Percentiles rank a stretch among this genome's conserved stretches.
These are phyloP conservation scores for Podospora sp. DNA, from an alignment of 495 filamentous ascomycete species.

Conservation along the genomic window DNA sequence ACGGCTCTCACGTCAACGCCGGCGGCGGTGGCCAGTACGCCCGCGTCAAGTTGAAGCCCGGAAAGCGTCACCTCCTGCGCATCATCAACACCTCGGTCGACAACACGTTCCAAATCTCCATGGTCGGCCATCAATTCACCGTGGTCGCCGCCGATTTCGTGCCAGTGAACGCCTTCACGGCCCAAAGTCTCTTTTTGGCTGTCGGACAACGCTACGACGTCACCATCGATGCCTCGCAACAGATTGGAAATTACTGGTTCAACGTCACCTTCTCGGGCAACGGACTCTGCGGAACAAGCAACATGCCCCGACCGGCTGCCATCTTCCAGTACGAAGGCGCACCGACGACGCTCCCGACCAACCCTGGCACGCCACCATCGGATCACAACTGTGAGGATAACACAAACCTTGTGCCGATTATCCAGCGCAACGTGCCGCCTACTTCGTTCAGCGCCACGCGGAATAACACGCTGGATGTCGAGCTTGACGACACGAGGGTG, in stretches of 20 bases:
- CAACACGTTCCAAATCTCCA: conserved; percentile 26
- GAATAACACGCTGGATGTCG: not conserved
- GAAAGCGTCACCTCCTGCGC: conserved; percentile 49
- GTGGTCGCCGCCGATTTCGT: conserved; percentile 47
- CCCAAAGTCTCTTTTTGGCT: conserved; percentile 46
- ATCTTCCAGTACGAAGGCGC: conserved; percentile 27
- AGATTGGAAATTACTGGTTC: conserved; percentile 16
- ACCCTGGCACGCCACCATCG: conserved; percentile 7
- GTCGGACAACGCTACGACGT: conserved; percentile 69
- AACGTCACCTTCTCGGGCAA: conserved; percentile 5
- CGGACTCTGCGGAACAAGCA: conserved; percentile 1
- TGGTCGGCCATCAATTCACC: conserved; percentile 49
- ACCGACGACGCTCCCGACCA: conserved; percentile 12
- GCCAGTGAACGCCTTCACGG: conserved; percentile 46
- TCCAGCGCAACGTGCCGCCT: conserved; percentile 3
- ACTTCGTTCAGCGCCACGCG: conserved; percentile 1
- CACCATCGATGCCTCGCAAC: conserved; percentile 58
- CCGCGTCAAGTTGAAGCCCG: conserved; percentile 34
- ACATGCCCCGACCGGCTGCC: conserved; percentile 12
- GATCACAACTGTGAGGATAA: conserved; percentile 21
- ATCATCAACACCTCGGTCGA: conserved; percentile 54
- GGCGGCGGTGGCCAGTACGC: conserved; percentile 28
- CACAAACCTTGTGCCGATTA: conserved; percentile 10
- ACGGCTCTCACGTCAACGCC: conserved; percentile 43
- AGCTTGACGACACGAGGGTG: conserved; percentile 12